Evolutionary conservation across 2,329 filamentous ascomycete genomes (phyloP), one percentile per base, ranked within the genome.

Genomic region (Coniochaeta sp.): DNA sequence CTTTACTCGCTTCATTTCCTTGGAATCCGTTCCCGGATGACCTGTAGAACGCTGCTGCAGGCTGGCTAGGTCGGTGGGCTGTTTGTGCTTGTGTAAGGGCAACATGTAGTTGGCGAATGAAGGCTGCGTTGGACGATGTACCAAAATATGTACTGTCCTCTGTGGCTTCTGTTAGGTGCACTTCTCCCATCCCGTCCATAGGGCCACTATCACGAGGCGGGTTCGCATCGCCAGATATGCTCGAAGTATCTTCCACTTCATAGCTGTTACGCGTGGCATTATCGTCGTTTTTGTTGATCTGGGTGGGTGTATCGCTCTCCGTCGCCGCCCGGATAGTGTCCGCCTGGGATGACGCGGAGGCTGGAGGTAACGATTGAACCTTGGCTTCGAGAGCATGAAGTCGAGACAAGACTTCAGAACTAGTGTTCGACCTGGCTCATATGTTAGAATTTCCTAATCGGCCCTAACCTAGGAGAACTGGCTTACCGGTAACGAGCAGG

Each of bases 131-230:
- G 55, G 55, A 57, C 7, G 55, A 57, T 22, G 55, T 36, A 57
- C 55, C 55, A 28, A 57, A 57, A 26, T 57, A 57, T 38, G 55
- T 42, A 24, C 55, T 40, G 24, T 57, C 40, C 34, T 57, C 55
- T 30, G 22, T 28, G 3, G 36, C 55, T 28, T 57, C 55, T 44
- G 55, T 57, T 40, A 57, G 55, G 36, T 40, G 19, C 2, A 57
- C 55, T 40, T 57, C 55, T 17, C 55, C 55, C 55, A 57, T 57
- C 14, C 55, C 55, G 19, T 57, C 55, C 36, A 40, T n/a, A 40
- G 36, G 36, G 36, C 12, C 12, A 40, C 36, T 40, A 14, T 40
- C 36, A 40, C 36, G 36, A 40, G 36, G 36, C 36, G 36, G 36
- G 12, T 5, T 40, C 12, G 36, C 36, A 40, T 7, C 4, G 4